Evolutionary conservation across 2,329 filamentous ascomycete species (phyloP), one percentile per base, ranked within the genome.

Genomic region (Fusarium sambucinum): DNA sequence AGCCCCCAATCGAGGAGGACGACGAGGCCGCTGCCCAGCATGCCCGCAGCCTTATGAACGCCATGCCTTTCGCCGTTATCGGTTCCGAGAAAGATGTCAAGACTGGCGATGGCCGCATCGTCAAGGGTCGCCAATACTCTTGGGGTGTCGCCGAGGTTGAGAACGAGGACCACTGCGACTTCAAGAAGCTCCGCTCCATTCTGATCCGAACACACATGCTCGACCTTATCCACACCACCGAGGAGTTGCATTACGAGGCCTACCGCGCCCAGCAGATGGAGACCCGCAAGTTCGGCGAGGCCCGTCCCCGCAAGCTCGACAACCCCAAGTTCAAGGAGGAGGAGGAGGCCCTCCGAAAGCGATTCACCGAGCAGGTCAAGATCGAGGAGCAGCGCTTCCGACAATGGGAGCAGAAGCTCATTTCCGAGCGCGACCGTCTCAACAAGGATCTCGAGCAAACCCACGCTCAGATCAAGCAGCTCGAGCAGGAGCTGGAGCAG

Each of bases 271-370:
- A 97, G 83, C 96, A 99, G 84, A 99, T 99, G 96, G 96, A 99
- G 87, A 99, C 96, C 51, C 90, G 96, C 84, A 99, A 99, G 85
- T 98, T 99, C 75, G 96, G 96, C 82, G 96, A 99, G 85, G 95
- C 94, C 63, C 90, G 95, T 73, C 96, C 96, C 74, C 89, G 95
- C 83, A 99, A 99, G 89, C 87, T 99, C 76, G 96, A 99, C 85
- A 99, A 99, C 87, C 96, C 96, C 84, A 99, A 99, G 87, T 99
- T 98, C 89, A 99, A 99, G 89, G 96, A 99, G 82, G 96, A 99
- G 83, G 96, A 99, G 80, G 96, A 99, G 87, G 92, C 93, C 67
- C 90, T 99, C 72, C 91, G 96, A 84, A 99, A 99, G 90, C 90
- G 96, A 75, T 99, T 99, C 85, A 99, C 96, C 74, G 96, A 99